phyloP scores from a whole-genome alignment of 1,284 basidiomycete genomes.

The Malassezia caprae region DNA sequence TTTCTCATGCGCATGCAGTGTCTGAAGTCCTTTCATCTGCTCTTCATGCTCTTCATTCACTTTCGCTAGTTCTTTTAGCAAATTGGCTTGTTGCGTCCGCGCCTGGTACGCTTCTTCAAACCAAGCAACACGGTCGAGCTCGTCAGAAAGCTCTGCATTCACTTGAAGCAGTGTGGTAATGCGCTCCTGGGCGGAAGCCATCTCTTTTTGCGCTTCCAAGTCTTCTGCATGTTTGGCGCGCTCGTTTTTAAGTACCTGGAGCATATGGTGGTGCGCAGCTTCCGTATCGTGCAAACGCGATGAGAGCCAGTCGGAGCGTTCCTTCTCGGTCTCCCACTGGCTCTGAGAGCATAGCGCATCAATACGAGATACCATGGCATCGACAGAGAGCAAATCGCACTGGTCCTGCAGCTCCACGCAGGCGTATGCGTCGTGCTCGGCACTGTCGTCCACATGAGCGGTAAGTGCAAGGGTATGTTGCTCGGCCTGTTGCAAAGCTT shows the following conservation, averaged over 20 bases:
- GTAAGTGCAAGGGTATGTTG: not conserved
- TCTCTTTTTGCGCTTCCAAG: not conserved
- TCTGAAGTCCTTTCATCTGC: not conserved
- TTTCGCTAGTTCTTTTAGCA: slow-evolving; percentile 4
- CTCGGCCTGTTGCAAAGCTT: not conserved
- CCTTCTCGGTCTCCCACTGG: not conserved
- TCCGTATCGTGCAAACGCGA: not conserved
- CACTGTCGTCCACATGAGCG: not conserved
- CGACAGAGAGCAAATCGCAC: not conserved
- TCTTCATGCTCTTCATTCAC: not conserved
- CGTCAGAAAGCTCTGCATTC: not conserved
- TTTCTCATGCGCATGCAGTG: not conserved
- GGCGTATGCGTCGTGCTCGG: not conserved
- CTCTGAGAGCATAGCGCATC: not conserved
- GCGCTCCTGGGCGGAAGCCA: not conserved
- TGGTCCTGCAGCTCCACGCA: not conserved
- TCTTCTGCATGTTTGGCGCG: not conserved
- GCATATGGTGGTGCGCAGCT: not conserved
- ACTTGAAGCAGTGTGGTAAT: not conserved
- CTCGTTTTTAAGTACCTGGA: not conserved
- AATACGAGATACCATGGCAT: not conserved
- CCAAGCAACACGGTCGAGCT: slow-evolving; percentile 7
- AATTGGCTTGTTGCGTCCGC: not conserved
- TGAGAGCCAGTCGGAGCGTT: not conserved
- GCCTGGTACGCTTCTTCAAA: slow-evolving; percentile 15